Base-by-base conservation (phyloP, 2,329 filamentous ascomycete species). In the Microcera coccophila region DNA sequence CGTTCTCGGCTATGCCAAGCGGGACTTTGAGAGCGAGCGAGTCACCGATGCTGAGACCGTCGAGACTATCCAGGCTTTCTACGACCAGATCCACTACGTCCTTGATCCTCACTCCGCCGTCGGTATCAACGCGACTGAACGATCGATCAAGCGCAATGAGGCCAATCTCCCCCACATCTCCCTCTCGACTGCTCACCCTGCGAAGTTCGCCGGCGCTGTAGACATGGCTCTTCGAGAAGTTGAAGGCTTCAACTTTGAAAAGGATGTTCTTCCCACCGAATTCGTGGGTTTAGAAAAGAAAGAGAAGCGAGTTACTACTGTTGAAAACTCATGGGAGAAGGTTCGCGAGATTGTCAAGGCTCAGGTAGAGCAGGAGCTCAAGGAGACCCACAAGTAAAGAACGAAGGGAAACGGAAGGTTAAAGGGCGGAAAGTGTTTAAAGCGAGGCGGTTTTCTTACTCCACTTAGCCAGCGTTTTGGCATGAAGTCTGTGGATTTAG, bases 51-150 rank as follows among this genome's bases (percentile, higher is more conserved):
- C 66, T 18, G 72, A 90, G 64, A 91, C 85, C 1, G 65, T 89
- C 18, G 76, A 80, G 20, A 85, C 82, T 7, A 79, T 80, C 55
- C 69, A 74, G 56, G 64, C 72, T 41, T 73, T 74, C 52, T 81
- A 81, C 66, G 72, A 73, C 53, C 73, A 74, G 52, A 73, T 74
- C 34, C 76, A 79, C 45, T 97, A 97, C 68, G 79, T 97, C 32
- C 80, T 97, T 1, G 93, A 98, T 62, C 93, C 93, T 1, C 93
- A 98, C 70, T 84, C 89, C 0, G 89, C 93, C 2, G 86, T 98
- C 35, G 93, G 90, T 42, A 77, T 96, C 29, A 76, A 84, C 15
- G 90, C 88, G 1, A 78, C 90, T 0, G 63, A 81, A 41, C 78
- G 90, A 44, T 90, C 87, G 3, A 74, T 87, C 24, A 62, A 71